Base-by-base conservation (phyloP, 2,329 filamentous ascomycete genomes). In the Xylaria sp. region DNA sequence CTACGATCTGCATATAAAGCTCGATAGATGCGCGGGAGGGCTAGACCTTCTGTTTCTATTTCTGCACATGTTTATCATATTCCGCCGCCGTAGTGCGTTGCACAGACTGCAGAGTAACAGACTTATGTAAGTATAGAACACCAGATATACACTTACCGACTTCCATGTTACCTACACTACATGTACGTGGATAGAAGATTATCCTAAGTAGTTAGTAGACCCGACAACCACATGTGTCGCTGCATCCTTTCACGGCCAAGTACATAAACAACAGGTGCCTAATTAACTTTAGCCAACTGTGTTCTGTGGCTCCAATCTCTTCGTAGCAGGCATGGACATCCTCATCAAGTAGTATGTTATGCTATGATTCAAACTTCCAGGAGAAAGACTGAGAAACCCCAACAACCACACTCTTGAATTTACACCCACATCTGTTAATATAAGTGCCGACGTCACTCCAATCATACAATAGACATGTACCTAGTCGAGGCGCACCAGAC, bases 1-100 rank as follows among this genome's bases (percentile, higher is more conserved):
- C 9, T 59, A 64, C 41, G 66, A 64, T 68, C 61, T 5, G 34
- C 66, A 64, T 68, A 41, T 41, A 44, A 61, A 60, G 39, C 18
- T 60, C 60, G 61, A 64, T 64, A 60, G n/a, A 60, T 55, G 55
- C 12, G 39, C 41, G 18, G 15, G 13, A 63, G 61, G 66, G 55
- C 66, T 25, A 61, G 66, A 60, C 31, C 60, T 50, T n/a, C 25
- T 44, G 41, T 56, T 61, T 39, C 61, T 56, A 64, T 51, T 61
- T 64, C 37, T 39, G 34, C 10, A 7, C 15, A 15, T 31, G 39
- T 18, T 18, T 64, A 23, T 39, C 23, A 34, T 10, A 39, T 48
- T 28, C 39, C 5, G 41, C 39, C 20, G n/a, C 44, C 25, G 15
- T 59, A 51, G 23, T 51, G 23, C 56, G 18, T 58, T 34, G 37